Base-by-base conservation (phyloP, 139 green algal species). In the Astrephomene gubernaculifera region DNA sequence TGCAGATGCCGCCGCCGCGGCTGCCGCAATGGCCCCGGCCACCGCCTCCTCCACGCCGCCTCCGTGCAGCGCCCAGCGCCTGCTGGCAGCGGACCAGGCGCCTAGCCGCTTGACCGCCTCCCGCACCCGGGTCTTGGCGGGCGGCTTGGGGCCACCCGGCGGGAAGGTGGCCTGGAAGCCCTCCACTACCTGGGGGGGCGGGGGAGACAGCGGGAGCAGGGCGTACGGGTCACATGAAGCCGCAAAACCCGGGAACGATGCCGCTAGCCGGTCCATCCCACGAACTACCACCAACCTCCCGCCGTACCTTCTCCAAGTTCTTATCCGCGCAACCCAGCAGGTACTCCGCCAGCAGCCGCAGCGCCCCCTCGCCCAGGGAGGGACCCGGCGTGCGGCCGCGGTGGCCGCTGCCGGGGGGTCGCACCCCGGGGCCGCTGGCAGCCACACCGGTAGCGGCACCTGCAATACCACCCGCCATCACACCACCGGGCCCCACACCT, bases 131-230 rank as follows among this genome's bases (percentile, higher is more conserved):
- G 80, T 88, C 9, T 82, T 82, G 43, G 94, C 82, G 73, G 89
- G 90, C 8, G 82, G 88, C 83, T 96, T 96, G 31, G 78, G 70
- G 12, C 91, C 21, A 38, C 75, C 7, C 45, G 35, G 64, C 27
- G 63, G 70, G 22, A 93, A 71, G 22, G 85, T 75, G 24, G 89
- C 82, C 7, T 91, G 31, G 83, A 95, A 96, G 14, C 53, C 76
- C 1, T 89, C 88, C 9, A 90, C 60, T 43, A 91, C 45, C 70
- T 87, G 64, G 35, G 41, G 29, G 14, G 36, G 49, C 19, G 22
- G 5, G 19, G 70, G 43, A 24, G 39, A 63, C 21, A 7, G 29
- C 19, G 14, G 31, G 24, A 39, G 31, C 29, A 84, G 19, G 17
- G 29, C 36, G 61, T 4, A 33, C 61, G n/a, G 4, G n/a, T n/a